A percentile compares a stretch with the other conserved stretches of the same genome.
phyloP scores from a whole-genome alignment of 805 yeast genomes.

The Myxozyma geophila region DNA sequence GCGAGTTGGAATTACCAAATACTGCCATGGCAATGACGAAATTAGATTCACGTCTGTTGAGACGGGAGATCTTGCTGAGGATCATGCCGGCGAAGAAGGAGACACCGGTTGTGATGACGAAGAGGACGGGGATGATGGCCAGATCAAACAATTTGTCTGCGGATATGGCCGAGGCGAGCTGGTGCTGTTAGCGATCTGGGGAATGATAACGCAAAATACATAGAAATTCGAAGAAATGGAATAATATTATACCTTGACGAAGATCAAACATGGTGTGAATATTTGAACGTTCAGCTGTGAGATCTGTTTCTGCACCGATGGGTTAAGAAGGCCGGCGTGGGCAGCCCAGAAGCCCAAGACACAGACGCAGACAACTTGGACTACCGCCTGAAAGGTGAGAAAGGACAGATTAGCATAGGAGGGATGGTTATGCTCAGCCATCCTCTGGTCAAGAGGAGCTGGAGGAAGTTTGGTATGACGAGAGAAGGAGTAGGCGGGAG shows the following conservation, averaged over 20 bases:
- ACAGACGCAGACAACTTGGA: conserved; percentile 86
- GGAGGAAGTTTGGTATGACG: not conserved
- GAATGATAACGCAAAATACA: not conserved
- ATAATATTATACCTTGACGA: conserved; percentile 73
- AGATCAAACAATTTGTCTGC: conserved; percentile 78
- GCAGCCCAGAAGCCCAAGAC: conserved; percentile 87
- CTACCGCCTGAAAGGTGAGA: conserved; percentile 86
- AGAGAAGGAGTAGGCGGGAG: not conserved
- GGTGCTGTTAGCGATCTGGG: not conserved
- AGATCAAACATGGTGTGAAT: conserved; percentile 94
- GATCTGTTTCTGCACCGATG: conserved; percentile 75
- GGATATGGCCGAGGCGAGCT: conserved; percentile 64
- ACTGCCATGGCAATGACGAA: conserved; percentile 97
- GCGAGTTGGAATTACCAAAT: conserved; percentile 91
- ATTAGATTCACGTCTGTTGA: conserved; percentile 79
- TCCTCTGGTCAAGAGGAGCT: not conserved
- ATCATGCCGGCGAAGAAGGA: conserved; percentile 66
- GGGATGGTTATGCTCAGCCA: conserved; percentile 29
- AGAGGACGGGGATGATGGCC: conserved; percentile 81
- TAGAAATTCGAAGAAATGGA: conserved; percentile 33
- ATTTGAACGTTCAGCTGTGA: conserved; percentile 83
- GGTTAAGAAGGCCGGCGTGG: conserved; percentile 66
- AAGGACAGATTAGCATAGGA: conserved; percentile 52
- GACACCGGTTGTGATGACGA: conserved; percentile 77
- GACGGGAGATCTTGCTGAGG: conserved; percentile 56